Evolutionary conservation across 1,284 basidiomycete species (phyloP), one percentile per base, ranked within the genome.

Genomic region (Cerrena zonata): DNA sequence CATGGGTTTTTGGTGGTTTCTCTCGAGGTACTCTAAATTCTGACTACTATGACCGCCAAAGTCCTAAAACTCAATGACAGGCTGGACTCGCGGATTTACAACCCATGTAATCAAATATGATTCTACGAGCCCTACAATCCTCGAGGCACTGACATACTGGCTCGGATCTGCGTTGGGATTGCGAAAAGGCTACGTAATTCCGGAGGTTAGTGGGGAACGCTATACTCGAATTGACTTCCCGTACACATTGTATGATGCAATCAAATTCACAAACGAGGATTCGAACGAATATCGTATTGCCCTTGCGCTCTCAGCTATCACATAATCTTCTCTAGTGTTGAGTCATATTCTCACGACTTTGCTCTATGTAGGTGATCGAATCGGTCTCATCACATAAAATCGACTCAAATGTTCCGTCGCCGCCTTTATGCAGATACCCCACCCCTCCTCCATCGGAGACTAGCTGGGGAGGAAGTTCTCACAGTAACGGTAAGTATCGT

Each of bases 1-100:
- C 78, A 38, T 89, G 86, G 86, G 77, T 79, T 2, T 86, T 88
- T 53, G 86, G 86, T 2, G 75, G 70, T 19, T 89, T 87, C 62
- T 80, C 83, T 10, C 56, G 65, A 60, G 80, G 86, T 83, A 50
- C 10, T 4, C 21, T 46, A 15, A 52, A 53, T 51, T 54, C 53
- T 43, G n/a, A 34, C 24, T 43, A 34, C 27, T 18, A 45, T 12
- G 24, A 21, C 21, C 22, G 23, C 27, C 47, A 38, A n/a, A 10
- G 26, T 27, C 11, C 42, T 11, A 43, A 23, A 2, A 27, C 41
- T 51, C 27, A 45, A 5, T 5, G 39, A 10, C 51, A 86, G 84
- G 78, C 19, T 78, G 78, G 73, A 77, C 74, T 1, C 63, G 69
- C 34, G 80, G 72, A 3, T 78, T 75, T 49, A 50, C 56, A 5